These are phyloP conservation scores for Solanum appendiculatum DNA, from an alignment of 257 asterid genomes.

Conservation along the genomic window DNA sequence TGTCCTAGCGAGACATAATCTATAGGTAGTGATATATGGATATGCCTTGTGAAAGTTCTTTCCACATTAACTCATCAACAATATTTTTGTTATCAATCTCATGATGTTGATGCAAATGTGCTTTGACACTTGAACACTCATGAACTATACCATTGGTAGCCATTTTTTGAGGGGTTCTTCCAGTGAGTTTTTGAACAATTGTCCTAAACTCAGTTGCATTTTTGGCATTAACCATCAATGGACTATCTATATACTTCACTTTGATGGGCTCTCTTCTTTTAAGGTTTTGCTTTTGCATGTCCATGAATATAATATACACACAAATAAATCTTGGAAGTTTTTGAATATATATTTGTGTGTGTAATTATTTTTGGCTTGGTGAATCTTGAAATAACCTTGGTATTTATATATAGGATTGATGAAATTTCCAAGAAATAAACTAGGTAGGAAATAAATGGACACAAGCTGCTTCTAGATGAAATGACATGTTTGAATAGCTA, in stretches of 20 bases:
- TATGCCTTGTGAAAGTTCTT: background rate
- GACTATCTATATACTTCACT: conserved; percentile 23
- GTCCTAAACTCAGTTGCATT: conserved; percentile 18
- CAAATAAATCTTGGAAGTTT: background rate
- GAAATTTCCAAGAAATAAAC: background rate
- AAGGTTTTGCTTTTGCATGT: background rate
- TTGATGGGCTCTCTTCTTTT: conserved; percentile 6
- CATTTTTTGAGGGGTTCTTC: conserved; percentile 1
- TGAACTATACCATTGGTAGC: background rate
- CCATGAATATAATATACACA: background rate
- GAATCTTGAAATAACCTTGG: background rate
- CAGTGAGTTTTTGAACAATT: conserved; percentile 27
- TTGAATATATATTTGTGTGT: background rate
- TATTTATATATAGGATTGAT: background rate
- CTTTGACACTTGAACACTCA: background rate
- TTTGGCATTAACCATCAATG: conserved; percentile 16
- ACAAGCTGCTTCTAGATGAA: background rate
- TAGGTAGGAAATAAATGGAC: background rate
- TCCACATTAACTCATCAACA: background rate
- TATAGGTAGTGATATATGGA: background rate
- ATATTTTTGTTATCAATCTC: background rate
- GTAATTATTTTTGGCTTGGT: background rate
- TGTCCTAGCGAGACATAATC: background rate
- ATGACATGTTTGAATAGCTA: background rate
- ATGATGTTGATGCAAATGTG: background rate